Base-by-base conservation (phyloP, 1,284 basidiomycete species). In the Gastroboletus turbinatus region DNA sequence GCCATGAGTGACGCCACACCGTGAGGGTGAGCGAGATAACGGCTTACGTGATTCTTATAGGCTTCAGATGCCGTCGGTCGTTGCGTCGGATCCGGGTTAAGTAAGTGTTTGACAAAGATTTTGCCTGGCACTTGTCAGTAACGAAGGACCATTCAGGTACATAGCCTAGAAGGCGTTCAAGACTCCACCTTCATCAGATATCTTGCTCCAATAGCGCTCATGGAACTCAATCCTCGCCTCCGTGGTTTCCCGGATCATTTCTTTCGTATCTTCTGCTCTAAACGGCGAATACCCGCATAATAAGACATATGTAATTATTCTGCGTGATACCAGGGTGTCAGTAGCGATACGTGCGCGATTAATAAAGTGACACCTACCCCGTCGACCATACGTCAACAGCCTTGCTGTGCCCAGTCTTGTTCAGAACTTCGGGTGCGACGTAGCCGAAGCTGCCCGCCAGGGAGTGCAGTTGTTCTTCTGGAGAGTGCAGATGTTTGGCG, bases 261-360 rank as follows among this genome's bases (percentile, higher is more conserved):
- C 84, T 51, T 83, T 81, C 49, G 86, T 77, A 65, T 96, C 89
- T 43, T 93, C 90, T 0, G 90, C 88, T 36, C 94, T 84, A 80
- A 98, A 98, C 0, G 96, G 97, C 1, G 88, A 87, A 74, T 97
- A 97, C 3, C 95, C 95, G 67, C 94, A 96, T 0, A 97, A 79
- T 16, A 96, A 78, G 47, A 94, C 91, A 72, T 97, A 99, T 14
- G 94, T 92, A 64, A 99, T 97, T 60, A 98, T 85, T 0, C 94
- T 94, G 14, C 17, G 16, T 36, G 46, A 27, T 40, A 44, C 14
- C 14, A 29, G n/a, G n/a, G 35, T 38, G 11, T 49, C 52, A 58
- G 50, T 14, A 30, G 11, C 44, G 21, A 45, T 38, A 45, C 35
- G 39, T 46, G 49, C 8, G 29, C 29, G 4, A 48, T 21, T 23